Conservation (phyloP, 208 protist genomes). For the Leishmania guyanensis region DNA sequence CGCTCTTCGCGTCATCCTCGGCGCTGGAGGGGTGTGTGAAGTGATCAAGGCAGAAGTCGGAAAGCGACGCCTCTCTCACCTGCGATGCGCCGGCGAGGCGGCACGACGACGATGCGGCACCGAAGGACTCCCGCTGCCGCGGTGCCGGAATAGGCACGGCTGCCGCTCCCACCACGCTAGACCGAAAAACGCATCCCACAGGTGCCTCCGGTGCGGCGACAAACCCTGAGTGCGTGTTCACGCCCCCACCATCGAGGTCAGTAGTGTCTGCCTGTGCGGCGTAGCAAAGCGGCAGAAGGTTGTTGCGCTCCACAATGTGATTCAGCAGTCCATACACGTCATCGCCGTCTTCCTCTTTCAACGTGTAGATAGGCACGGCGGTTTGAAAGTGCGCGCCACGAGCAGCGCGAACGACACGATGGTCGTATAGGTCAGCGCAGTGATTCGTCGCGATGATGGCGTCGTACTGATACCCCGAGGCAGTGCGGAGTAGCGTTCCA, state of each 20-base stretch:
- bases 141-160: conserved; percentile 32
- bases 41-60: conserved; percentile 60
- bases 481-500: conserved; percentile 81
- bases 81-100: neutral
- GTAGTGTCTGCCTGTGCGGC: conserved; percentile 45
- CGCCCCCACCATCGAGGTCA: conserved; percentile 6
- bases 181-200: conserved; percentile 20
- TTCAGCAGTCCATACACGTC: conserved; percentile 88
- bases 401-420: conserved; percentile 84
- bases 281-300: conserved; percentile 77
- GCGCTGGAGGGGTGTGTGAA: conserved; percentile 35
- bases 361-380: conserved; percentile 78
- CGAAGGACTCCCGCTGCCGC: conserved; percentile 13
- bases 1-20: conserved; percentile 26
- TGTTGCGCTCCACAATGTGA: conserved; percentile 78
- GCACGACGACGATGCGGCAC: conserved; percentile 17
- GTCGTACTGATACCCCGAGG: conserved; percentile 87
- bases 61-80: conserved; percentile 17
- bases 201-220: no score
- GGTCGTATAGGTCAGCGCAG: conserved; percentile 90
- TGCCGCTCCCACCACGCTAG: conserved; percentile 42
- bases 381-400: conserved; percentile 88
- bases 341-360: conserved; percentile 88
- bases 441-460: conserved; percentile 86
- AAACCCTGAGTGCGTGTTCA: neutral